Evolutionary conservation across 2,329 filamentous ascomycete genomes (phyloP), one percentile per base, ranked within the genome.

Genomic region (Cladosporium sphaerospermum): DNA sequence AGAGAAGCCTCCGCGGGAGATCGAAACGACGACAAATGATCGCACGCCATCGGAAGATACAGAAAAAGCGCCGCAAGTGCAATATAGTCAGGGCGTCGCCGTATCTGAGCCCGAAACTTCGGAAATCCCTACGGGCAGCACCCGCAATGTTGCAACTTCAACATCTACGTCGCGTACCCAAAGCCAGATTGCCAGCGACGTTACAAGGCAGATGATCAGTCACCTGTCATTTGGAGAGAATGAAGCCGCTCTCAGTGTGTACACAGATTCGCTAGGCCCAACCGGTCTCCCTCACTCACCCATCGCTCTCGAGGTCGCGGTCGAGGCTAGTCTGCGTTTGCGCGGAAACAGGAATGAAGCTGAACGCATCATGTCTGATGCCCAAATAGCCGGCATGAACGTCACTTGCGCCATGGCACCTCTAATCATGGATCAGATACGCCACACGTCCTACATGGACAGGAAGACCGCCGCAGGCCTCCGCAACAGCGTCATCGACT

Each of bases 311-410:
- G 59, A 66, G 33, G 47, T 67, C 10, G 65, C 65, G 1, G 53
- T 67, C 4, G 59, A 67, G 46, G 63, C 67, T 9, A 60, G 58
- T 33, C 49, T 68, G 18, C 61, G 62, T 14, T 50, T 57, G 4
- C 45, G 61, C 19, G n/a, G 52, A 9, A 62, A 62, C 36, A 44
- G 61, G 18, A 11, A 50, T 18, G 43, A 44, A 11, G 56, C 54
- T 18, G 64, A 58, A 36, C 40, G 51, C 9, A 53, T 66, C 4
- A 40, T 69, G n/a, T 40, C 47, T 3, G 37, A 58, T 14, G 66
- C 67, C 8, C 47, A 53, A 4, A 34, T 51, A n/a, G 64, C 66
- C 33, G 67, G 67, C 9, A 61, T 67, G 54, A 59, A 68, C 41
- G 55, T 60, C 13, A 58, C 45, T n/a, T 55, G 56, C 42, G 65